Evolutionary conservation across 2,329 filamentous ascomycete species (phyloP), one percentile per base, ranked within the genome.

Genomic region (Nemania sp.): DNA sequence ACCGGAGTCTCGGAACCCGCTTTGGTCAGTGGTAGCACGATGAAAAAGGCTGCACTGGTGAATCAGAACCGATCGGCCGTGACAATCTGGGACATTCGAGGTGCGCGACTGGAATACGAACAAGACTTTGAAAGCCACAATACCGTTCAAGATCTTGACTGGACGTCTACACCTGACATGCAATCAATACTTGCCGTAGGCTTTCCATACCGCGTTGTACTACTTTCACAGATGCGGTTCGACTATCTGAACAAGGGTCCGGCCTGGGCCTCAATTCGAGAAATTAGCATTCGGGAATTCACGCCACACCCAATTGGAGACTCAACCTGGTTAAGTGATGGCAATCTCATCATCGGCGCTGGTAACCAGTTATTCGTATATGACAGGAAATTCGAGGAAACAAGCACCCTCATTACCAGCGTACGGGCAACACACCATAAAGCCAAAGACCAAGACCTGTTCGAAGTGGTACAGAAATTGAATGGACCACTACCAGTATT

Each of bases 181-280:
- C 93, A 97, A 76, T 95, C 93, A 0, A 94, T 98, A 63, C 84
- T 98, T 22, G 93, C 94, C 0, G 93, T 98, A n/a, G 94, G 94
- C 0, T 97, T 97, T 76, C 90, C 91, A n/a, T 92, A 94, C 71
- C 89, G 92, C 64, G 91, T 98, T 5, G 81, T 97, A 32, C 84
- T 98, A 2, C 86, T 97, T 27, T 91, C 92, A 5, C 94, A 98
- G 77, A 90, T 97, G 82, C 91, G 94, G 13, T 98, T 96, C 76
- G 93, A 97, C 79, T 97, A 97, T 77, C 84, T 97, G 20, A 93
- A 94, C 74, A 91, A 93, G 68, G 92, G 92, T 0, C 92, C 93
- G n/a, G 93, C 94, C 0, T 98, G 94, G 94, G 92, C 93, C 0
- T 86, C 92, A 26, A 91, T 98, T 66, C 87, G 92, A 53, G 92